Evolutionary conservation across 768 basidiomycete genomes (phyloP), one percentile per base, ranked within the genome.

Genomic region (Tylopilus intermedius): DNA sequence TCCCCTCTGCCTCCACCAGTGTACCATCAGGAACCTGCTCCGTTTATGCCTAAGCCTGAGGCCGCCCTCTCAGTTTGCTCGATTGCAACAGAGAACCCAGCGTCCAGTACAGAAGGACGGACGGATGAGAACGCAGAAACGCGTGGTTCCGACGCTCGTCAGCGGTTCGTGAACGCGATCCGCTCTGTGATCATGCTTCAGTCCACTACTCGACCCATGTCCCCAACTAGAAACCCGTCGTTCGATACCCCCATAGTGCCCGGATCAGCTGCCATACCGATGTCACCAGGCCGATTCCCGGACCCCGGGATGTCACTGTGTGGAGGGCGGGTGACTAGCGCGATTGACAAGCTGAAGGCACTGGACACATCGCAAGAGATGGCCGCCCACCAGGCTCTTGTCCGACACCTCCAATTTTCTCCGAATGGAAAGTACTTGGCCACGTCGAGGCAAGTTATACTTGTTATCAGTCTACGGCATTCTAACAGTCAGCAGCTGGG

Each of bases 331-430:
- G 67, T 79, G 10, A 68, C 73, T 3, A 46, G 58, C 11, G 67
- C 78, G 11, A 67, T 76, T 22, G 74, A 77, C 40, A 74, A 72
- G 43, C 51, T 80, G 50, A 74, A 71, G 60, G 61, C 55, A 40
- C 57, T 80, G 53, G 63, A 63, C 41, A 62, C 68, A 38, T 72
- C 72, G 8, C 75, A 80, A 54, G 74, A 73, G 45, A 58, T 77
- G 45, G 70, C 64, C 21, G 73, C 74, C 18, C 79, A 80, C 49
- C 67, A 69, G 41, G 80, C 79, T 6, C 71, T 81, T 24, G 79
- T 80, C 18, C 65, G 78, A 44, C 78, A 80, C 57, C 61, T 80
- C 43, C 78, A 81, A 53, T 80, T 80, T 62, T 80, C 80, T 13
- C 80, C 79, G 5, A 74, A 78, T 56, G 79, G 79, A 35, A 71